A percentile compares a stretch with the other conserved stretches of the same genome.
These are phyloP conservation scores for Beauveria brongniartii DNA, from an alignment of 2,329 filamentous ascomycete species.

Conservation along the genomic window DNA sequence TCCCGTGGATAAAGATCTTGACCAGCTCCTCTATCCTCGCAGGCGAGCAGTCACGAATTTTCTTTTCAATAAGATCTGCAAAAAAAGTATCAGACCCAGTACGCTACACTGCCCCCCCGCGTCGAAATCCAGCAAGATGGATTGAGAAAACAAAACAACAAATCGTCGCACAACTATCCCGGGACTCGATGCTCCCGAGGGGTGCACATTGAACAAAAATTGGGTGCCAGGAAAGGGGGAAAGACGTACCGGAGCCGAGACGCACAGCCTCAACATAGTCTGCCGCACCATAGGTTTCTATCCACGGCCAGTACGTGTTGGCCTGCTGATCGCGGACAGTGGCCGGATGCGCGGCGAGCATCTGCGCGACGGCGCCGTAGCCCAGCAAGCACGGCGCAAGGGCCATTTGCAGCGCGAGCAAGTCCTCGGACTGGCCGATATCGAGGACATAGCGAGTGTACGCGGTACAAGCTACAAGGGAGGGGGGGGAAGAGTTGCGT, in stretches of 20 bases:
- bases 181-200: not conserved
- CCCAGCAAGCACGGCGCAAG: slow-evolving; percentile 85
- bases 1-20: slow-evolving; percentile 79
- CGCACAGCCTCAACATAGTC: slow-evolving; percentile 69
- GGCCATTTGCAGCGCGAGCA: slow-evolving; percentile 76
- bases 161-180: not conserved
- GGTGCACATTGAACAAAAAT: not conserved
- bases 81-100: no score
- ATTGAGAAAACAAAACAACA: not conserved
- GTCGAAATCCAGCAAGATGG: no score
- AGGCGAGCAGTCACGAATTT: slow-evolving; percentile 65
- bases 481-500: slow-evolving; percentile 6
- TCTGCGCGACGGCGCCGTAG: slow-evolving; percentile 70
- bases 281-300: slow-evolving; percentile 76
- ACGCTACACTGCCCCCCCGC: no score
- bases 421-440: slow-evolving; percentile 79
- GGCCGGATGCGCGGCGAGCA: slow-evolving; percentile 56
- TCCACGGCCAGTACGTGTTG: slow-evolving; percentile 84
- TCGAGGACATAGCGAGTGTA: slow-evolving; percentile 85
- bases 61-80: slow-evolving; percentile 64
- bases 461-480: slow-evolving; percentile 57
- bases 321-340: slow-evolving; percentile 45
- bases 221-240: not conserved
- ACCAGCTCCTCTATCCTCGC: slow-evolving; percentile 73
- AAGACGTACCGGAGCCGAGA: slow-evolving; percentile 55